phyloP scores from a whole-genome alignment of 108 stramenopile species.

The Nitzschia sp. region DNA sequence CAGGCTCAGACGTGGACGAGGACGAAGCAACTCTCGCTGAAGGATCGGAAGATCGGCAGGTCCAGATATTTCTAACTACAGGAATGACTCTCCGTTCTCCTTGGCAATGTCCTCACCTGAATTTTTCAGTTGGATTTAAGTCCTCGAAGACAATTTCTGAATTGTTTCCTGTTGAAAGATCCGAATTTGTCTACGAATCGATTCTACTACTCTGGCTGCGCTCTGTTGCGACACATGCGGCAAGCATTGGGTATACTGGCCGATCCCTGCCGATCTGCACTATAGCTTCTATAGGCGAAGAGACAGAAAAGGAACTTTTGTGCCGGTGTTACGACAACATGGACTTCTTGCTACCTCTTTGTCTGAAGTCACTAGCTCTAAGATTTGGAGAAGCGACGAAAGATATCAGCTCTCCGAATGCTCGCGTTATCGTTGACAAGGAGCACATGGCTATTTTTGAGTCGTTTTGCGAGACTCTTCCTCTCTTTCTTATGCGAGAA shows the following conservation, averaged over 20 bases:
- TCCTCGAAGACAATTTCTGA: not conserved
- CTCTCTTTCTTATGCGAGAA: constrained; percentile 60
- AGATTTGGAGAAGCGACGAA: constrained; percentile 39
- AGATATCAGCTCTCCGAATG: not conserved
- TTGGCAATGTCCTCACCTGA: constrained; percentile 17
- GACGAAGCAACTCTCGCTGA: constrained; percentile 29
- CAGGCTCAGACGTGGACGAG: constrained; percentile 69
- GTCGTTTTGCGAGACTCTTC: constrained; percentile 68
- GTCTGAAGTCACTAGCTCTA: constrained; percentile 74
- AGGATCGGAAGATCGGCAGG: not conserved
- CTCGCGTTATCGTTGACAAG: constrained; percentile 63
- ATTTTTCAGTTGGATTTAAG: constrained; percentile 32
- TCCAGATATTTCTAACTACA: not conserved
- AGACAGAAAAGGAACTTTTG: not conserved
- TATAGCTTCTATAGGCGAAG: not conserved
- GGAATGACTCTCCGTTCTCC: constrained; percentile 26
- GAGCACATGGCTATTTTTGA: constrained; percentile 65
- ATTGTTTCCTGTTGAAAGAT: not conserved
- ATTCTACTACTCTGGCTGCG: constrained; percentile 53
- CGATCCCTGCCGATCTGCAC: not conserved
- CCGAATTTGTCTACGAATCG: constrained; percentile 51
- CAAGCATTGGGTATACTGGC: not conserved
- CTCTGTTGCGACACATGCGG: constrained; percentile 29
- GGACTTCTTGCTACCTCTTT: constrained; percentile 73
- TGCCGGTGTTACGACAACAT: constrained; percentile 42